Percentiles rank a stretch among this genome's conserved stretches.
phyloP scores from a whole-genome alignment of 768 basidiomycete genomes.

The Austroboletus eburneus region DNA sequence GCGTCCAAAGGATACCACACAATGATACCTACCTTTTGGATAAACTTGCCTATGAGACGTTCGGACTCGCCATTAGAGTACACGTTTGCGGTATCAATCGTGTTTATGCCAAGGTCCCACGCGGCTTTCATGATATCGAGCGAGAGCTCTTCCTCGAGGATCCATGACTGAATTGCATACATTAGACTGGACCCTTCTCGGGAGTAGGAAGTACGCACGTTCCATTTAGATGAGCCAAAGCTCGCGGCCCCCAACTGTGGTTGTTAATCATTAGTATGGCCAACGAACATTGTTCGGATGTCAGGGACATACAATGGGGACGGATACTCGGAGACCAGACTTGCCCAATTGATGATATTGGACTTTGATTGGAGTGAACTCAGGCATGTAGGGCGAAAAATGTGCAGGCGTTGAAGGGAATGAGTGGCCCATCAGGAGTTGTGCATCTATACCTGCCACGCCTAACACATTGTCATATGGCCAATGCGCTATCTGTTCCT shows the following conservation, averaged over 20 bases:
- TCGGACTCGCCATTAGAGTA: conserved; percentile 38
- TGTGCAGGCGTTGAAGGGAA: too few species aligned
- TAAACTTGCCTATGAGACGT: conserved; percentile 33
- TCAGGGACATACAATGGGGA: background rate
- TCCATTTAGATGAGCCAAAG: conserved; percentile 26
- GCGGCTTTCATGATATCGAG: conserved; percentile 36
- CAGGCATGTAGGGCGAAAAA: too few species aligned
- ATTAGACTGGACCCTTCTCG: background rate
- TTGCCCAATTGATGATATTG: background rate
- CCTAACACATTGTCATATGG: too few species aligned
- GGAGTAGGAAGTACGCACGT: conserved; percentile 11
- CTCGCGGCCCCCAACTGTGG: conserved; percentile 28
- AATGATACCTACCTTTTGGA: conserved; percentile 30
- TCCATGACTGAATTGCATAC: conserved; percentile 15
- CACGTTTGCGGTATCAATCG: conserved; percentile 38
- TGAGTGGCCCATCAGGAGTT: too few species aligned
- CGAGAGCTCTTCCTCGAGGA: conserved; percentile 28
- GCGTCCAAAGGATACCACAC: background rate
- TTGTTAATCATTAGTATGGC: too few species aligned
- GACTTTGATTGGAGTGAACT: background rate
- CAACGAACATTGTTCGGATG: background rate
- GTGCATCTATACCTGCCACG: too few species aligned
- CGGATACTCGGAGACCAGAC: background rate
- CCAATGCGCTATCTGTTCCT: too few species aligned
- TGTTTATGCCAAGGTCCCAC: conserved; percentile 38